A percentile compares a stretch with the other conserved stretches of the same genome.
phyloP scores from a whole-genome alignment of 2,329 filamentous ascomycete species.

The Venturia effusa region DNA sequence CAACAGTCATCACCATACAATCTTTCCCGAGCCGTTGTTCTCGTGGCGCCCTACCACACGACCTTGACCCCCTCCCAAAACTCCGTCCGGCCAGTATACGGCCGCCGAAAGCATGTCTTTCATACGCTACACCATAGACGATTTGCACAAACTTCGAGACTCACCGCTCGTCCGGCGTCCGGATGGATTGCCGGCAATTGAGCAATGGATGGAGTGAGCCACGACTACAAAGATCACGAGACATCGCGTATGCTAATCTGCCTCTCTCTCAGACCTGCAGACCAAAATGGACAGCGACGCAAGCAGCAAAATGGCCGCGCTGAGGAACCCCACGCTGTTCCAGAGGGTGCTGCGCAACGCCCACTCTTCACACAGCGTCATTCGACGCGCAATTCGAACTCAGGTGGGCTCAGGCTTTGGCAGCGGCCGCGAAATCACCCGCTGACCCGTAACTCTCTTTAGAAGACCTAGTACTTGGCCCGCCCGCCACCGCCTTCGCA shows the following conservation, averaged over 20 bases:
- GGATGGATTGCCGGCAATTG: slow-evolving; percentile 64
- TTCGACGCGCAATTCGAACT: slow-evolving; percentile 6
- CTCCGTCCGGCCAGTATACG: neutral
- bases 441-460: neutral
- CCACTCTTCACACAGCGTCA: slow-evolving; percentile 9
- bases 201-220: slow-evolving; percentile 92
- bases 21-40: neutral
- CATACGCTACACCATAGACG: slow-evolving; percentile 59
- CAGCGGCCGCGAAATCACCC: neutral
- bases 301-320: slow-evolving; percentile 9
- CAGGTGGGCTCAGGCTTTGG: slow-evolving; percentile 1
- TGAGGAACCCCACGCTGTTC: neutral
- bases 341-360: slow-evolving; percentile 4
- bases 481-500: slow-evolving; percentile 71
- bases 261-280: neutral
- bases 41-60: neutral
- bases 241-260: neutral
- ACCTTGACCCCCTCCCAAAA: neutral
- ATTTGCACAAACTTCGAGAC: slow-evolving; percentile 62
- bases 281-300: slow-evolving; percentile 4
- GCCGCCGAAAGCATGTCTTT: neutral
- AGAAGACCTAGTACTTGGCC: slow-evolving; percentile 59
- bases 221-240: neutral
- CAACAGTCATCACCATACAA: neutral
- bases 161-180: slow-evolving; percentile 81